Evolutionary conservation across 768 basidiomycete genomes (phyloP).

Genomic region (Goffeauzyma gilvescens): DNA sequence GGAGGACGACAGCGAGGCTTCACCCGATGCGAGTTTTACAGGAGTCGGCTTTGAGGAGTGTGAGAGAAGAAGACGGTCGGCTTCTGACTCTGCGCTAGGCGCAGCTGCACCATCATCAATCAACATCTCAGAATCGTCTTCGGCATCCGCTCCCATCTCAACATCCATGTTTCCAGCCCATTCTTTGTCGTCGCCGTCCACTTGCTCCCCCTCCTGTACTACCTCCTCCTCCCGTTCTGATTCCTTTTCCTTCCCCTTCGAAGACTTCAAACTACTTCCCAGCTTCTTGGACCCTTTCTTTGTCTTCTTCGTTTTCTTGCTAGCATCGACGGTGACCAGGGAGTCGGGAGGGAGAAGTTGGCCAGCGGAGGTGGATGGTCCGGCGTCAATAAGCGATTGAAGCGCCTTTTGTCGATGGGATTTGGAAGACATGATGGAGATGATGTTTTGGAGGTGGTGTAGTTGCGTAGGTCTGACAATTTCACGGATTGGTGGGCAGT

Average conservation of each 20-base stretch:
- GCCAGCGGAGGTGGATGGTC: conserved; percentile 22
- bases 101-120: too few relatives aligned
- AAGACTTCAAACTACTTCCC: conserved; percentile 2
- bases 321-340: conserved; percentile 4
- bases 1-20: conserved; percentile 33
- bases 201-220: conserved; percentile 4
- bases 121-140: conserved; percentile 37
- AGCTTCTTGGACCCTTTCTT: conserved; percentile 5
- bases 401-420: conserved; percentile 31
- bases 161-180: neutral
- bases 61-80: too few relatives aligned
- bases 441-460: too few relatives aligned
- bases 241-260: conserved; percentile 1
- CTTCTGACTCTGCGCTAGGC: too few relatives aligned
- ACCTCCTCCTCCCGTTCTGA: conserved; percentile 6
- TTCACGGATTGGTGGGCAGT: too few relatives aligned
- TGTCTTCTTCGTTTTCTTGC: conserved; percentile 12
- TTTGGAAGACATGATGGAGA: conserved; percentile 25
- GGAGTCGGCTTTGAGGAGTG: neutral
- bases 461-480: too few relatives aligned
- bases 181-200: conserved; percentile 6
- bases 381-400: conserved; percentile 26
- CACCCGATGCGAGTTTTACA: neutral
- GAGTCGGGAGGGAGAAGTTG: conserved; percentile 11
- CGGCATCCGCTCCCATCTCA: conserved; percentile 7